Evolutionary conservation across 2,329 filamentous ascomycete species (phyloP), one percentile per base, ranked within the genome.

Genomic region (Sporothrix globosa): DNA sequence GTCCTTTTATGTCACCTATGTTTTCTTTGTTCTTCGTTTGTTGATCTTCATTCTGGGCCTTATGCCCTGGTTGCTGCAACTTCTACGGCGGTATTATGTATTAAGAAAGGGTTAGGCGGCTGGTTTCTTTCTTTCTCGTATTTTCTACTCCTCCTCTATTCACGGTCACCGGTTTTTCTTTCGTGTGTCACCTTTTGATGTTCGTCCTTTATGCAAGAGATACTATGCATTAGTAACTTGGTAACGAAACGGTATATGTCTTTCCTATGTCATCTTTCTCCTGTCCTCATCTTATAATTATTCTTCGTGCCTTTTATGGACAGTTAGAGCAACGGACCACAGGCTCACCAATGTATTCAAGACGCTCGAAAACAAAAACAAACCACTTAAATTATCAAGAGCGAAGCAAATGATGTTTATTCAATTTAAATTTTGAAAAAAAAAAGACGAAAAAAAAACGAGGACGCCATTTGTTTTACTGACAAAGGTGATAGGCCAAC

Each of bases 241-340:
- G 53, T 56, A 54, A 68, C 66, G 66, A 34, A 54, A 46, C 21
- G 65, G 65, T 39, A 54, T 61, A 44, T 63, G 39, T 61, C 24
- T 65, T 58, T 63, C 58, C 27, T 63, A 46, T 27, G 58, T 63
- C n/a, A 61, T 53, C n/a, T 58, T 19, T 61, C 14, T 61, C 30
- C 52, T 41, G n/a, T 41, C 27, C 30, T 69, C 48, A 11, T 17
- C 21, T 54, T 30, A 30, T 30, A 30, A 2, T 53, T 61, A 13
- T n/a, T 70, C 56, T 67, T 54, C 30, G 58, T 63, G 58, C 3
- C 41, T 63, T 46, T 46, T 14, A 13, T 46, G 58, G 58, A 46
- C 39, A 27, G 21, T 19, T 63, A 27, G n/a, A 27, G 11, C 41
- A 63, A 27, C n/a, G 41, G n/a, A 39, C 14, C 13, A 46, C 4